Conservation (phyloP, 2,329 filamentous ascomycete genomes). For the Fusarium brevicatenulatum region DNA sequence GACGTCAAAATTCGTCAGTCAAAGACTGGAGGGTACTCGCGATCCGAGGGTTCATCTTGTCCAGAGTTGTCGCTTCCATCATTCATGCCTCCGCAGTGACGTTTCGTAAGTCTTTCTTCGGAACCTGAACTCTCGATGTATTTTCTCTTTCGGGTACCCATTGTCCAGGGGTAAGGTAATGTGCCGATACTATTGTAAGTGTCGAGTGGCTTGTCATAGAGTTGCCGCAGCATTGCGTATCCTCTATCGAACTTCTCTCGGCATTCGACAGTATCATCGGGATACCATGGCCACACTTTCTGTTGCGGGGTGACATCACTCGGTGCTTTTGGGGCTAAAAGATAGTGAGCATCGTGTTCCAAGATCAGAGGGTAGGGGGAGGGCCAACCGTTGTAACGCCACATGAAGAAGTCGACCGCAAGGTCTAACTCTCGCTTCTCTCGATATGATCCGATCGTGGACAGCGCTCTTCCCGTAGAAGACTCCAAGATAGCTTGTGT, state of each 20-base stretch:
- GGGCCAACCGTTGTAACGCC: not conserved
- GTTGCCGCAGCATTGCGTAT: not conserved
- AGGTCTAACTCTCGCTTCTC: not conserved
- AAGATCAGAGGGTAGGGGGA: not conserved
- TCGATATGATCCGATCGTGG: not conserved
- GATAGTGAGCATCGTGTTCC: not conserved
- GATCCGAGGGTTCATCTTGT: not conserved
- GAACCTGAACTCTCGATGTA: too few relatives aligned
- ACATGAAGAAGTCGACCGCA: not conserved
- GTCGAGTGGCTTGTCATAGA: not conserved
- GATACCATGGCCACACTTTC: not conserved
- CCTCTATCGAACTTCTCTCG: not conserved
- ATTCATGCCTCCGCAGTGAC: not conserved
- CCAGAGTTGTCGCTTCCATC: rapidly evolving
- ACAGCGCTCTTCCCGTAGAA: too few relatives aligned
- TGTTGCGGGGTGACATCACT: not conserved
- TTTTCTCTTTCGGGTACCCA: not conserved
- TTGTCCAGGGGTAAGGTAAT: not conserved
- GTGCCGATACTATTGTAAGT: not conserved
- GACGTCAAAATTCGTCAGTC: not conserved
- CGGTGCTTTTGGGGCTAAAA: not conserved
- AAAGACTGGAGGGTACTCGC: not conserved
- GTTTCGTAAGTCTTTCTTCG: not conserved
- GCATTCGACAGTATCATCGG: rapidly evolving
- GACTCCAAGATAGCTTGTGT: not conserved